Base-by-base conservation (phyloP, 495 filamentous ascomycete genomes). In the Talaromyces ruber region DNA sequence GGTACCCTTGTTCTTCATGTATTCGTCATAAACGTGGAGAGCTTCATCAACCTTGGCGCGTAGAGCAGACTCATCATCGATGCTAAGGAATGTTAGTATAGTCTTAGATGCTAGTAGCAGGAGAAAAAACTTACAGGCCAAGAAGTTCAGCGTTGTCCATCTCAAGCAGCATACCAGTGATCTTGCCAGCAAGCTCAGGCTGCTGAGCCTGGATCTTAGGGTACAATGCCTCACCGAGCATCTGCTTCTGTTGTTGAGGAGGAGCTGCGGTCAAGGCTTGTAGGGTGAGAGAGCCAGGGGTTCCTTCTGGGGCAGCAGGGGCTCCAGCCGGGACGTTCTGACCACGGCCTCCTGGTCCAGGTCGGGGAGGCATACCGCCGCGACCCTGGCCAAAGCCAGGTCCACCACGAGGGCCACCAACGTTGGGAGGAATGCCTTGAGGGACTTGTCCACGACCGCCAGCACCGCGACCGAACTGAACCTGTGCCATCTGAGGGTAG, bases 151-250 rank as follows among this genome's bases (percentile, higher is more conserved):
- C 65, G 72, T 97, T 97, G 64, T 97, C 94, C 94, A 99, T 99
- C 84, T 99, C 94, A 67, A 99, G 72, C 68, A 99, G 86, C 94
- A 99, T 99, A 75, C 94, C 94, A 63, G 94, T 99, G 71, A 99
- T 97, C 88, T 99, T 99, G 67, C 94, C 94, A 65, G 94, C 94
- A 63, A 99, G 81, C 65, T 95, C 91, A 50, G 92, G 92, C 82
- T 98, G 92, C 76, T 94, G 85, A 59, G 82, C 83, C 73, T 91
- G 86, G 70, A 99, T 97, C 88, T 97, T 98, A 65, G 94, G 94
- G 82, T 97, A 99, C 58, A 99, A 85, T 60, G 89, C 88, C 79
- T 99, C 94, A 67, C 94, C 94, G 59, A 99, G 85, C 77, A 97
- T 87, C 81, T 99, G 94, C 86, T 99, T 99, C 81, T 97, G 95